Percentiles rank a stretch among this genome's conserved stretches.
Evolutionary conservation across 306 rosid species (phyloP).

Genomic region (Rosa rugosa): DNA sequence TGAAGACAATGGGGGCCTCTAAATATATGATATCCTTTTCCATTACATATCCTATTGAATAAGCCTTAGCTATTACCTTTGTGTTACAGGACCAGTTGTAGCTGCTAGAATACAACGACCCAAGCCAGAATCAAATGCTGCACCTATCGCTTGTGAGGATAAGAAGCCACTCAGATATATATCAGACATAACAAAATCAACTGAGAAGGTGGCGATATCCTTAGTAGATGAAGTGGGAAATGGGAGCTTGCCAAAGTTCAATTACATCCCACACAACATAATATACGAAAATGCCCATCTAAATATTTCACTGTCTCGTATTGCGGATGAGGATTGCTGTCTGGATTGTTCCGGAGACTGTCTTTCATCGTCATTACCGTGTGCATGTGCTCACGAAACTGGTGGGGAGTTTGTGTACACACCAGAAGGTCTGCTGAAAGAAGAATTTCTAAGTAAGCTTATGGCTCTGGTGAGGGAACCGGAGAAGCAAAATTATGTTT

Average conservation of each 20-base stretch:
- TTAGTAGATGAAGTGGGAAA: constrained; percentile 53
- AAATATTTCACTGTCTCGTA: constrained; percentile 77
- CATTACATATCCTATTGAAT: background rate
- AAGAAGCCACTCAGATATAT: constrained; percentile 22
- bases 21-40: background rate
- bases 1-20: background rate
- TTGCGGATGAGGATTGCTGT: constrained; percentile 84
- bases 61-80: background rate
- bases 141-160: constrained; percentile 27
- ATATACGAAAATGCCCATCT: constrained; percentile 72
- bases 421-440: constrained; percentile 58
- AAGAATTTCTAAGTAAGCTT: constrained; percentile 55
- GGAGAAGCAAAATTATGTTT: constrained; percentile 42
- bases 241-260: constrained; percentile 66
- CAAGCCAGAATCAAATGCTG: constrained; percentile 10
- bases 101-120: background rate
- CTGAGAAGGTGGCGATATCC: constrained; percentile 66
- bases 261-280: constrained; percentile 62
- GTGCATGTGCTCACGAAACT: constrained; percentile 93
- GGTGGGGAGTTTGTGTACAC: constrained; percentile 95
- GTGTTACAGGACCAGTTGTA: constrained; percentile 12
- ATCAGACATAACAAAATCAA: constrained; percentile 69
- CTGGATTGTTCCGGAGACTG: constrained; percentile 67
- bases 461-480: constrained; percentile 25
- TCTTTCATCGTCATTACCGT: constrained; percentile 60